phyloP scores from a whole-genome alignment of 2,329 filamentous ascomycete species.

The Fusarium chlamydosporum region DNA sequence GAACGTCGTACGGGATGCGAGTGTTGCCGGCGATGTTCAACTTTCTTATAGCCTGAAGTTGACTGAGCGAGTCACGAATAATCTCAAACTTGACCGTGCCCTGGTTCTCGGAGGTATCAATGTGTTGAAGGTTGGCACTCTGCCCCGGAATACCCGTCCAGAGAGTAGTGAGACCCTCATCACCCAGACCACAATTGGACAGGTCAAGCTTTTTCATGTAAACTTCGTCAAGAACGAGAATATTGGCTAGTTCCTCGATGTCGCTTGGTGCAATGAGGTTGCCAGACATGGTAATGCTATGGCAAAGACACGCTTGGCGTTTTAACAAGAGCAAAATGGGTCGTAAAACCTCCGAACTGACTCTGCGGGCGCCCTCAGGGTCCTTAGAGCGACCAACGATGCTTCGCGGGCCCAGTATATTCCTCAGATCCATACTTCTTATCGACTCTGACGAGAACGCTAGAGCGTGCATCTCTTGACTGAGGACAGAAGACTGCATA shows the following conservation, averaged over 20 bases:
- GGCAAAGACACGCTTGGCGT: conserved; percentile 63
- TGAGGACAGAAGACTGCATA: conserved; percentile 65
- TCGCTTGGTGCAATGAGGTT: conserved; percentile 64
- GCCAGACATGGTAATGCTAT: conserved; percentile 65
- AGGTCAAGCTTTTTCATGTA: conserved; percentile 65
- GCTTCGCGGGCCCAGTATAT: conserved; percentile 55
- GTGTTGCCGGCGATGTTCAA: conserved; percentile 67
- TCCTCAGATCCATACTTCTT: conserved; percentile 67
- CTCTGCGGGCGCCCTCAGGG: conserved; percentile 45
- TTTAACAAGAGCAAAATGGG: conserved; percentile 66
- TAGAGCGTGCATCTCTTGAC: conserved; percentile 70
- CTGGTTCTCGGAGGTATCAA: conserved; percentile 68
- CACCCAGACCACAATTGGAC: conserved; percentile 66
- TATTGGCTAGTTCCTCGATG: conserved; percentile 60
- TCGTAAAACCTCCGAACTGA: conserved; percentile 60
- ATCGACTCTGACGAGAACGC: conserved; percentile 69
- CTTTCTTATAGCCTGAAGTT: conserved; percentile 61
- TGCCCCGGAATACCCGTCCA: conserved; percentile 64
- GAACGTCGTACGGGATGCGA: conserved; percentile 60
- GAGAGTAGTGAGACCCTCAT: conserved; percentile 63
- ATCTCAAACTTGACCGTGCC: conserved; percentile 65
- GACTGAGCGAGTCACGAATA: conserved; percentile 61
- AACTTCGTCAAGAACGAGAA: conserved; percentile 54
- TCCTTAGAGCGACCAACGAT: conserved; percentile 40
- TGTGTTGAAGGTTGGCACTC: conserved; percentile 60